phyloP scores from a whole-genome alignment of 495 filamentous ascomycete species.

The Podospora australis region DNA sequence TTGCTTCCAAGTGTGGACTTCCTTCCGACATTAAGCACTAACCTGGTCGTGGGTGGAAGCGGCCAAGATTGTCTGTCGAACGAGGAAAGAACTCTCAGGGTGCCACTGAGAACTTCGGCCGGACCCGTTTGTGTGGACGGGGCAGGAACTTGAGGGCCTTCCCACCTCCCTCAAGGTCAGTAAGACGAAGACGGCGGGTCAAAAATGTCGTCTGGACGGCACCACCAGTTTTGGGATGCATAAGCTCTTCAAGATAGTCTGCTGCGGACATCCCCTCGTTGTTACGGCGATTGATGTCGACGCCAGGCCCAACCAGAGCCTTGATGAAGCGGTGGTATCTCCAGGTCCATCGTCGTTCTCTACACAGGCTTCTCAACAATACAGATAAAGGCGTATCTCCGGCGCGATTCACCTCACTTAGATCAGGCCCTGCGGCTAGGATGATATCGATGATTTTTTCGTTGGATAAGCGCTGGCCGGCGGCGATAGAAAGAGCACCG shows the following conservation, averaged over 20 bases:
- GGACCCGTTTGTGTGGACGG: slow-evolving; percentile 8
- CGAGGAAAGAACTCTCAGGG: background rate
- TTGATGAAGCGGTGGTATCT: slow-evolving; percentile 17
- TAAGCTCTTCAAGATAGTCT: slow-evolving; percentile 13
- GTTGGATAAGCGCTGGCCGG: slow-evolving; percentile 5
- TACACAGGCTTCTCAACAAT: slow-evolving; percentile 11
- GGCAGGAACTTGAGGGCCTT: slow-evolving; percentile 14
- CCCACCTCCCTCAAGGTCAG: slow-evolving; percentile 4
- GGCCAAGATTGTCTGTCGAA: too few species aligned
- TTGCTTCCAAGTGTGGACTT: too few species aligned
- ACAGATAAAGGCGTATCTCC: slow-evolving; percentile 18
- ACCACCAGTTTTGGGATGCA: slow-evolving; percentile 5
- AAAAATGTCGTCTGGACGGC: slow-evolving; percentile 10
- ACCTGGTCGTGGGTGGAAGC: too few species aligned
- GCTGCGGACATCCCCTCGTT: slow-evolving; percentile 7
- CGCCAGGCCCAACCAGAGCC: slow-evolving; percentile 5
- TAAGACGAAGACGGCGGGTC: slow-evolving; percentile 13
- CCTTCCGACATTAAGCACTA: too few species aligned
- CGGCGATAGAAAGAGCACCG: slow-evolving; percentile 5
- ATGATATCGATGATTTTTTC: slow-evolving; percentile 15
- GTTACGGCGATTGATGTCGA: slow-evolving; percentile 18
- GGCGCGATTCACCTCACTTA: slow-evolving; percentile 7
- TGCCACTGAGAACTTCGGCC: background rate
- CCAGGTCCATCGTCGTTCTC: slow-evolving; percentile 8
- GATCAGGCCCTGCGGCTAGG: slow-evolving; percentile 7